Evolutionary conservation across 2,329 filamentous ascomycete genomes (phyloP).

Genomic region (Cryphonectria parasitica): DNA sequence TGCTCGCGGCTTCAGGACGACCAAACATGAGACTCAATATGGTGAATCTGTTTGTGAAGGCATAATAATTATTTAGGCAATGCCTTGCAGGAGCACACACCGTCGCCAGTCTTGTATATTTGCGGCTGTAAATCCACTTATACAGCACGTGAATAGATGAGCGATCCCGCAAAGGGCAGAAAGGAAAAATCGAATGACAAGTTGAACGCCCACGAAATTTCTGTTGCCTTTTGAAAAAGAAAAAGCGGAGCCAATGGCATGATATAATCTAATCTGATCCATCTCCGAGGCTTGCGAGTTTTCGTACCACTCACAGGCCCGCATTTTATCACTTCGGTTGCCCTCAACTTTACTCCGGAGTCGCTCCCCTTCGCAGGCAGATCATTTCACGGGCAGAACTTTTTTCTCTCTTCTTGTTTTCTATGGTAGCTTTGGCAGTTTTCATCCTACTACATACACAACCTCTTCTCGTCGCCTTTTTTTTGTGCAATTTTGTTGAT

Average conservation of each 20-base stretch:
- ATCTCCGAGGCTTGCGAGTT: constrained; percentile 5
- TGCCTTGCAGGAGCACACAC: too few species aligned
- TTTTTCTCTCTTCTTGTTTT: not conserved
- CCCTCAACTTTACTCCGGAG: constrained; percentile 22
- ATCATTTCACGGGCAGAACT: not conserved
- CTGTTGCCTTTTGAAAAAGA: too few species aligned
- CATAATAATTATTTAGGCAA: too few species aligned
- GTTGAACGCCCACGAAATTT: too few species aligned
- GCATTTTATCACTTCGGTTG: constrained; percentile 16
- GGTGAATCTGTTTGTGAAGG: not conserved
- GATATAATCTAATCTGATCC: constrained; percentile 13
- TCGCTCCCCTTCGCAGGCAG: not conserved
- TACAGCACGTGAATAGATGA: too few species aligned
- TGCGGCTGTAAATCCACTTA: too few species aligned
- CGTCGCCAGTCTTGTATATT: too few species aligned
- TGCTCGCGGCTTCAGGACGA: not conserved
- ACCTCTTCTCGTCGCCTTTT: not conserved
- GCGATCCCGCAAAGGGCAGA: too few species aligned
- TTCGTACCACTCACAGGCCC: constrained; percentile 11
- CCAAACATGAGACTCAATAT: not conserved
- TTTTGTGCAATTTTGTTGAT: not conserved
- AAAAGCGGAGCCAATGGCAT: not conserved
- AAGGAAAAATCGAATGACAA: too few species aligned
- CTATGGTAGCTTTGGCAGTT: not conserved
- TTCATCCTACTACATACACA: not conserved